Conservation (phyloP, 2,329 filamentous ascomycete species). For the Coniochaeta sp. region DNA sequence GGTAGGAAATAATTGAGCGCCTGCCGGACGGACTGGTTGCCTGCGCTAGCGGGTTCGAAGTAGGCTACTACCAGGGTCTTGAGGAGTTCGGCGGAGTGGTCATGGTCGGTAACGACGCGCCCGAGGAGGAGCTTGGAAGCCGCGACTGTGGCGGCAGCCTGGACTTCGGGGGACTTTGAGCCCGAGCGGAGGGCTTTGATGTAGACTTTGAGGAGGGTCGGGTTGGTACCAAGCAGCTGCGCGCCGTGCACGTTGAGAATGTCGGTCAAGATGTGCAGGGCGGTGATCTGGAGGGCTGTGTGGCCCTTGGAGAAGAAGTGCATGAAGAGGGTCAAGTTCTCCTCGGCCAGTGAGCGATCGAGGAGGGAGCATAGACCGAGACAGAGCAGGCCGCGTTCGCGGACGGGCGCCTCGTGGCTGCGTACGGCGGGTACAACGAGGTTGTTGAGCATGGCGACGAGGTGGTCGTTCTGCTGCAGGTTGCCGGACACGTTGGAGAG, state of each 20-base stretch:
- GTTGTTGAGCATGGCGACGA: slow-evolving; percentile 98
- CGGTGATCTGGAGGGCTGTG: slow-evolving; percentile 79
- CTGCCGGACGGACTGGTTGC: slow-evolving; percentile 78
- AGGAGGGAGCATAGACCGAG: slow-evolving; percentile 86
- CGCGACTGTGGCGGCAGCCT: slow-evolving; percentile 72
- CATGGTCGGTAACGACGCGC: slow-evolving; percentile 63
- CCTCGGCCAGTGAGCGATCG: slow-evolving; percentile 82
- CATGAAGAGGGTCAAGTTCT: slow-evolving; percentile 88
- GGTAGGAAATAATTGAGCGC: slow-evolving; percentile 89
- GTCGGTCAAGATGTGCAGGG: slow-evolving; percentile 86
- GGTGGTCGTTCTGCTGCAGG: slow-evolving; percentile 78
- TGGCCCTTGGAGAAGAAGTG: slow-evolving; percentile 95
- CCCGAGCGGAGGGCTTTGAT: slow-evolving; percentile 71
- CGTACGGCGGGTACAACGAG: slow-evolving; percentile 91
- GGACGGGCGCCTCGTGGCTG: slow-evolving; percentile 84
- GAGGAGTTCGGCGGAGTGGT: slow-evolving; percentile 65
- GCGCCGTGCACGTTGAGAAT: slow-evolving; percentile 85
- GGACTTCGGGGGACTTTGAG: slow-evolving; percentile 62
- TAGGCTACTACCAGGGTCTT: slow-evolving; percentile 79
- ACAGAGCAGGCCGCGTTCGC: slow-evolving; percentile 83
- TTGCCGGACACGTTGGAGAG: slow-evolving; percentile 84
- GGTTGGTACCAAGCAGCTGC: slow-evolving; percentile 60
- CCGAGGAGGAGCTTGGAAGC: slow-evolving; percentile 82
- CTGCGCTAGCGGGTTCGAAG: slow-evolving; percentile 76
- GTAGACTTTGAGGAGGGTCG: slow-evolving; percentile 76